phyloP scores from a whole-genome alignment of 108 stramenopile species.

The Cyclotella baltica region DNA sequence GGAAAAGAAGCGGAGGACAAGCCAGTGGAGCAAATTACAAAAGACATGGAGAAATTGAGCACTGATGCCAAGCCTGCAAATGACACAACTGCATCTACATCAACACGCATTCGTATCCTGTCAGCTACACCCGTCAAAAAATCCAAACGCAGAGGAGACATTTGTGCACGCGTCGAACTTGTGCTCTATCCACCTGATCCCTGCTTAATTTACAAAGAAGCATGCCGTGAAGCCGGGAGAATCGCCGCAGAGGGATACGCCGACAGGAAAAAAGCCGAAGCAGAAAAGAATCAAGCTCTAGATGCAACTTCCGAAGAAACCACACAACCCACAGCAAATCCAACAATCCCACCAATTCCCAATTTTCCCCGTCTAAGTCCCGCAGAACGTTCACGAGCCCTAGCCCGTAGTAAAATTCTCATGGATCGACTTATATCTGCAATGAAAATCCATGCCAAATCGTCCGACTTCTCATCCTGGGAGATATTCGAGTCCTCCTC shows the following conservation, averaged over 20 bases:
- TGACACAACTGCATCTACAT: not conserved
- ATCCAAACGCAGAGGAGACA: conserved; percentile 52
- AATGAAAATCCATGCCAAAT: conserved; percentile 33
- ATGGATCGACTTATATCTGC: conserved; percentile 45
- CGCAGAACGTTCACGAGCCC: conserved; percentile 50
- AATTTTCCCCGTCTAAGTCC: conserved; percentile 43
- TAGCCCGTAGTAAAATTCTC: conserved; percentile 48
- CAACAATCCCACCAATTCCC: conserved; percentile 28
- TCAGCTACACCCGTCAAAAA: conserved; percentile 52
- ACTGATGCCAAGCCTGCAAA: not conserved
- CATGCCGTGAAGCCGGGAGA: conserved; percentile 42
- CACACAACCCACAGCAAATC: not conserved
- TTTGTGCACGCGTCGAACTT: conserved; percentile 39
- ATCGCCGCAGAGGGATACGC: conserved; percentile 32
- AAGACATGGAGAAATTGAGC: conserved; percentile 30
- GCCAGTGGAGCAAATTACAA: conserved; percentile 10
- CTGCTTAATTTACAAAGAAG: conserved; percentile 43
- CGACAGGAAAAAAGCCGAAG: not conserved
- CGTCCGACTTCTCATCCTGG: conserved; percentile 12
- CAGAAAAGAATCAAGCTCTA: not conserved
- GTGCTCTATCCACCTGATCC: conserved; percentile 53
- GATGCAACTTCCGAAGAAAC: not conserved
- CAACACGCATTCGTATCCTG: conserved; percentile 42
- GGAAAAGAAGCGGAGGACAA: not conserved
- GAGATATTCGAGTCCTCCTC: conserved; percentile 47